A percentile compares a stretch with the other conserved stretches of the same genome.
Conservation (phyloP, 2,329 filamentous ascomycete genomes). For the Penicillium sp. region DNA sequence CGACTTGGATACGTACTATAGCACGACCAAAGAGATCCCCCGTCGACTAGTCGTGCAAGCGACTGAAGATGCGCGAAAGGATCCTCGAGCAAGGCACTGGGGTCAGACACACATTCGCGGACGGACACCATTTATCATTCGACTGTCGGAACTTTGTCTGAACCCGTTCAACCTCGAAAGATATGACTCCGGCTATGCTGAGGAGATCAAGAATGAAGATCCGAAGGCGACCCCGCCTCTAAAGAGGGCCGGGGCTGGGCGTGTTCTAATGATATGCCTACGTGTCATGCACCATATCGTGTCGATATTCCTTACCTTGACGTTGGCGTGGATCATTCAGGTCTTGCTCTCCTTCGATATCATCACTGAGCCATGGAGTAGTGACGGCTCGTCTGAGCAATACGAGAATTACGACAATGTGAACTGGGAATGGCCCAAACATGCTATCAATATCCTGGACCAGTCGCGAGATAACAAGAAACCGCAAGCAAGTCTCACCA, state of each 20-base stretch:
- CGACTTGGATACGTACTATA: slow-evolving; percentile 16
- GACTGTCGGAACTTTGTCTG: slow-evolving; percentile 11
- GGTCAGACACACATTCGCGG: slow-evolving; percentile 7
- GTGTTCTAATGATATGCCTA: neutral
- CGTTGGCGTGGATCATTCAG: slow-evolving; percentile 13
- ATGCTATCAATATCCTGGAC: slow-evolving; percentile 16
- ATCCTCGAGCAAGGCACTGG: slow-evolving; percentile 10
- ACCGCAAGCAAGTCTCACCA: slow-evolving; percentile 9
- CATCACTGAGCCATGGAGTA: slow-evolving; percentile 11
- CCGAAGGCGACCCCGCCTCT: neutral
- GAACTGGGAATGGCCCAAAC: slow-evolving; percentile 17
- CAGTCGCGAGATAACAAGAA: slow-evolving; percentile 8
- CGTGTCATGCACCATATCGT: slow-evolving; percentile 2
- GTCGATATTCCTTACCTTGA: slow-evolving; percentile 6
- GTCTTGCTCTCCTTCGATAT: slow-evolving; percentile 10
- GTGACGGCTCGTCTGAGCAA: slow-evolving; percentile 3
- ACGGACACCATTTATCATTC: slow-evolving; percentile 6
- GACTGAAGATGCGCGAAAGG: slow-evolving; percentile 1
- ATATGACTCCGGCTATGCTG: slow-evolving; percentile 6
- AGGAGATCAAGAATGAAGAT: slow-evolving; percentile 1
- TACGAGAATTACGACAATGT: slow-evolving; percentile 16
- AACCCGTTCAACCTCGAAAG: slow-evolving; percentile 7
- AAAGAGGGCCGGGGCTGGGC: neutral
- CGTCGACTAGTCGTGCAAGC: slow-evolving; percentile 15
- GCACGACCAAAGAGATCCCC: slow-evolving; percentile 8